Conservation (phyloP, 805 yeast genomes). For the Kazachstania bromeliacearum region DNA sequence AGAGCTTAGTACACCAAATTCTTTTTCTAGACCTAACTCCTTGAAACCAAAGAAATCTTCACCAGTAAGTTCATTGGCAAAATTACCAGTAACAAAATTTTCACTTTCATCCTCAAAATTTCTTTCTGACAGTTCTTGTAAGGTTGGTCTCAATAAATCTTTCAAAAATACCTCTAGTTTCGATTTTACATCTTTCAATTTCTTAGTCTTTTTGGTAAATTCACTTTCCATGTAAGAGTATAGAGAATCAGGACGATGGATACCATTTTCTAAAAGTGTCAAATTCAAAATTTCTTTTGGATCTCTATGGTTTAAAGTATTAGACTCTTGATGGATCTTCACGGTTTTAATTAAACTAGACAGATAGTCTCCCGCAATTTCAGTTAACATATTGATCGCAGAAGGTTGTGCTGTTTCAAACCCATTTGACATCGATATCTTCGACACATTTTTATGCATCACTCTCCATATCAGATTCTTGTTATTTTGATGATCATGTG, state of each 20-base stretch:
- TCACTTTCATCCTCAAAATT: conserved; percentile 86
- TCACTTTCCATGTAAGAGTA: conserved; percentile 67
- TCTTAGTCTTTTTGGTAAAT: conserved; percentile 55
- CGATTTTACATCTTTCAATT: conserved; percentile 55
- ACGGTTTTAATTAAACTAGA: conserved; percentile 64
- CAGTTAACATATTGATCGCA: conserved; percentile 73
- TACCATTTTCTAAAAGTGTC: conserved; percentile 76
- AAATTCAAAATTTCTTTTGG: conserved; percentile 43
- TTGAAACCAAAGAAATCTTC: conserved; percentile 97
- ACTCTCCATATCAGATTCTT: conserved; percentile 56
- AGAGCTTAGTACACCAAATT: conserved; percentile 72
- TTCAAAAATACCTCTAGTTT: conserved; percentile 66
- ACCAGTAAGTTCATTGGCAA: conserved; percentile 76
- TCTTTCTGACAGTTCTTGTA: conserved; percentile 62
- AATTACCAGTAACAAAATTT: conserved; percentile 90
- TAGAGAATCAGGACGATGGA: conserved; percentile 66
- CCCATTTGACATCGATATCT: conserved; percentile 83
- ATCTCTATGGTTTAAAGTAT: conserved; percentile 27
- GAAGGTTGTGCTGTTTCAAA: conserved; percentile 73
- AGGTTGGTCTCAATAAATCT: conserved; percentile 71
- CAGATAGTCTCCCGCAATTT: conserved; percentile 73
- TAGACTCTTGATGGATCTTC: conserved; percentile 61
- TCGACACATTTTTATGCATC: conserved; percentile 60
- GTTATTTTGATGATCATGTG: conserved; percentile 49
- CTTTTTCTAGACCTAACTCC: conserved; percentile 88